phyloP scores from a whole-genome alignment of 192 early-diverging fungal species.

The Coemansia sp. region DNA sequence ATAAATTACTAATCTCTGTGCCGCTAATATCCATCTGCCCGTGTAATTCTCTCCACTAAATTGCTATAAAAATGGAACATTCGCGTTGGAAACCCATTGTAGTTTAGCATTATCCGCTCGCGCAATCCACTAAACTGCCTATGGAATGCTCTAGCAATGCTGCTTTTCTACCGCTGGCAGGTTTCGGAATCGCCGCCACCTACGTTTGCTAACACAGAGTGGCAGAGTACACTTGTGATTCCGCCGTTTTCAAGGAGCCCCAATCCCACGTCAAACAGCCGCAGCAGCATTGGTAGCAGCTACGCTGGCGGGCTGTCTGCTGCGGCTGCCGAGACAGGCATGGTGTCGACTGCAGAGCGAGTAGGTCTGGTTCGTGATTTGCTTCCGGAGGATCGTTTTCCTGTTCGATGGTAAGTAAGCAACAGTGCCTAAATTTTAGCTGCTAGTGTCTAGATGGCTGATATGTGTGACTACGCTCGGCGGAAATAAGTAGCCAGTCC shows the following conservation, averaged over 20 bases:
- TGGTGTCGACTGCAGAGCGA: conserved; percentile 15
- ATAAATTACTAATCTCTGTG: neutral
- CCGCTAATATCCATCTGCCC: neutral
- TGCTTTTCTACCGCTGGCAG: conserved; percentile 50
- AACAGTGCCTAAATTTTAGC: neutral
- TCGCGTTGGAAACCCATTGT: conserved; percentile 3
- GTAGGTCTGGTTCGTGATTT: conserved; percentile 28
- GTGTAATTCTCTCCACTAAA: neutral
- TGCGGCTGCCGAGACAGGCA: conserved; percentile 10
- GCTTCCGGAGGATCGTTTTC: conserved; percentile 28
- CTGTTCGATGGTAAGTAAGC: conserved; percentile 35
- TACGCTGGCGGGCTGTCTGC: neutral
- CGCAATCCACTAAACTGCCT: conserved; percentile 42
- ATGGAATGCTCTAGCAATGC: conserved; percentile 40
- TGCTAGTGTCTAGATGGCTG: neutral
- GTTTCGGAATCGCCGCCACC: conserved; percentile 22
- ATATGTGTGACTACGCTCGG: neutral
- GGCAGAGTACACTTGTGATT: conserved; percentile 34
- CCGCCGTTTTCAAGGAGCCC: conserved; percentile 9
- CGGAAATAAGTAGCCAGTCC: conserved; percentile 6
- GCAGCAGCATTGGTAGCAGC: neutral
- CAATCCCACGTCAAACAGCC: neutral
- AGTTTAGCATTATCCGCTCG: conserved; percentile 49
- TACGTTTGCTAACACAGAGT: conserved; percentile 29
- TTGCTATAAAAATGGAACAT: neutral